phyloP scores from a whole-genome alignment of 2,329 filamentous ascomycete genomes.

The Apiospora sp. region DNA sequence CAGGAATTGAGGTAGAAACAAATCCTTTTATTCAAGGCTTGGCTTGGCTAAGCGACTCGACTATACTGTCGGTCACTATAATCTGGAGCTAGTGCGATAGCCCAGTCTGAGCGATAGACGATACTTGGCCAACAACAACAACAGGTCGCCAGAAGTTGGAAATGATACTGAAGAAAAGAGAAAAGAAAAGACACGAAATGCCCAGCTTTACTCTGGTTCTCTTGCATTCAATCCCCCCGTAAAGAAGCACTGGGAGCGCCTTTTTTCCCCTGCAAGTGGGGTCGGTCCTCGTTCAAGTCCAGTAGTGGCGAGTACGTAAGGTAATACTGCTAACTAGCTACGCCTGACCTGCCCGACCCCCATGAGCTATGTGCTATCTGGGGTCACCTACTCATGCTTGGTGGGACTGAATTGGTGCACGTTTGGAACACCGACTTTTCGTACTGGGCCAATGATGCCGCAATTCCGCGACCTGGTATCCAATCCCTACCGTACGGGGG shows the following conservation, averaged over 20 bases:
- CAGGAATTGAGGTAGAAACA: not conserved
- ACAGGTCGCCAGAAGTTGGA: not conserved
- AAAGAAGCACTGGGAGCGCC: constrained; percentile 10
- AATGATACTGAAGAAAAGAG: not conserved
- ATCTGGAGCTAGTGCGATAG: not conserved
- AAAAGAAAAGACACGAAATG: not conserved
- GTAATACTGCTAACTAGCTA: not conserved
- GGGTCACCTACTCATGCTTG: constrained; percentile 13
- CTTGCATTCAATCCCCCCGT: not conserved
- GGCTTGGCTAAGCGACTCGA: not conserved
- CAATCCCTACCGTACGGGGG: not conserved
- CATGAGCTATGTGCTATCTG: constrained; percentile 8
- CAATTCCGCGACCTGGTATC: not conserved
- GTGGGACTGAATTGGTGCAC: constrained; percentile 18
- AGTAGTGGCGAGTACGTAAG: constrained; percentile 10
- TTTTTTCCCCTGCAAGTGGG: not conserved
- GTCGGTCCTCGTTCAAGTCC: not conserved
- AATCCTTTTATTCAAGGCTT: not conserved
- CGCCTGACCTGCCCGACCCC: not conserved
- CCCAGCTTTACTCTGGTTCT: not conserved
- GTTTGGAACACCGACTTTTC: constrained; percentile 19
- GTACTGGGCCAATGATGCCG: constrained; percentile 12
- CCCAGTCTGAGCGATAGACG: not conserved
- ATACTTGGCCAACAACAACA: not conserved
- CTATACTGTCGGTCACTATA: constrained; percentile 5